Evolutionary conservation across 805 yeast species (phyloP).

Genomic region (Yamadazyma tumulicola): DNA sequence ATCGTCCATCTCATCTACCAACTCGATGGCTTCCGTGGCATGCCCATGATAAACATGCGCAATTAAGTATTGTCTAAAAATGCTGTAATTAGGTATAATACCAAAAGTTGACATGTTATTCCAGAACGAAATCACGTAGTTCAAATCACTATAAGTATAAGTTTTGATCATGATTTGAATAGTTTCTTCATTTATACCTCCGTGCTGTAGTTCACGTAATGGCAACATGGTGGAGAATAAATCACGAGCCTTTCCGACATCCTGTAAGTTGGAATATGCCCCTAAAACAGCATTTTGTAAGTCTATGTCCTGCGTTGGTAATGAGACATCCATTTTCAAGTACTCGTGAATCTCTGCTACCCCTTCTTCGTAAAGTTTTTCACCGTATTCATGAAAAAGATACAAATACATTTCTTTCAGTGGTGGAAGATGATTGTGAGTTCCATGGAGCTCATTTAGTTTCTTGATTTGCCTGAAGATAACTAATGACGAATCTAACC

Average conservation of each 20-base stretch:
- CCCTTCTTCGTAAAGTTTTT: conserved; percentile 58
- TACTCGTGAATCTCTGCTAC: conserved; percentile 60
- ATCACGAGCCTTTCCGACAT: conserved; percentile 53
- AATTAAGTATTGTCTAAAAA: conserved; percentile 58
- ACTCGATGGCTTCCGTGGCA: conserved; percentile 51
- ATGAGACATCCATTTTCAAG: conserved; percentile 55
- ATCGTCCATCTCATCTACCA: conserved; percentile 46
- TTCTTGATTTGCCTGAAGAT: conserved; percentile 60
- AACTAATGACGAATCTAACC: conserved; percentile 60
- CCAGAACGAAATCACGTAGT: conserved; percentile 62
- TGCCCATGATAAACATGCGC: conserved; percentile 69
- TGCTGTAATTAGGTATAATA: conserved; percentile 48
- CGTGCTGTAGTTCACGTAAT: conserved; percentile 39
- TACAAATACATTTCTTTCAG: conserved; percentile 54
- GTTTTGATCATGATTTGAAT: conserved; percentile 65
- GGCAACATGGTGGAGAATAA: conserved; percentile 57
- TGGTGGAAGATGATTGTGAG: conserved; percentile 24
- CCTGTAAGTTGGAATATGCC: conserved; percentile 58
- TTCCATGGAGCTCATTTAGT: conserved; percentile 50
- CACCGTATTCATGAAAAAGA: conserved; percentile 60
- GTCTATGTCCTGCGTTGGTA: conserved; percentile 50
- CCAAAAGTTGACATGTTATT: conserved; percentile 51
- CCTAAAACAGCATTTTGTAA: conserved; percentile 61
- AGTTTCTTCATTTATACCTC: conserved; percentile 59
- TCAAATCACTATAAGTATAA: conserved; percentile 50